Base-by-base conservation (phyloP, 495 filamentous ascomycete species). In the Gamarada debralockiae region DNA sequence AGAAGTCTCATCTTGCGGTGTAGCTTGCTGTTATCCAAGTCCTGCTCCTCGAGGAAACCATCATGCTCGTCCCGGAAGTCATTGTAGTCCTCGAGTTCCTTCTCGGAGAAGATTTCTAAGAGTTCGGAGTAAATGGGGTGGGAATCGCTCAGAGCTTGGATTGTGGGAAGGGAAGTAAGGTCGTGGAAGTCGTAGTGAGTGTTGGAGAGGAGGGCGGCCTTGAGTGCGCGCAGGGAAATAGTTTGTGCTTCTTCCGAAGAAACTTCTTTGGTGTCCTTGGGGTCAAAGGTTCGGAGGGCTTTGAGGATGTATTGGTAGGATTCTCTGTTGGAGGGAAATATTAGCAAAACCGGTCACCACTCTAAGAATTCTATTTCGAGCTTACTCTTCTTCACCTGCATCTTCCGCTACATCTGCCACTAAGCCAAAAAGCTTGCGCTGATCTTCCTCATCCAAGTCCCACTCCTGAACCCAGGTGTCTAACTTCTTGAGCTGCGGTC, bases 161-260 rank as follows among this genome's bases (percentile, higher is more conserved):
- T 82, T 46, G 86, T 80, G 52, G 95, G 87, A 48, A 95, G 84
- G 25, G 81, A 80, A 44, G 90, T 90, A 59, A 99, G 78, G 60
- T 96, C 90, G 61, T 92, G 87, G 77, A 97, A 97, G 73, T 96
- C 90, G 75, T 89, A 92, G 67, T 92, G 89, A 31, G 76, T 73
- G 12, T 83, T 82, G 53, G 86, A 77, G 40, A 79, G 77, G 52
- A 99, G 81, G 3, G 92, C 90, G 36, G 84, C 76, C 68, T 89
- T 91, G 37, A 96, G 75, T 40, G 91, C 90, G 60, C 88, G 87
- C 45, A 95, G 76, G 10, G 90, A 84, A 50, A 96, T 77, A n/a
- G 82, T 77, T 57, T 89, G 88, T 29, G 91, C 87, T 52, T 90
- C 85, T 27, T 78, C 74, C 42, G 75, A 76, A 46, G 82, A 74